Base-by-base conservation (phyloP, 306 rosid species). In the Lotus japonicus region DNA sequence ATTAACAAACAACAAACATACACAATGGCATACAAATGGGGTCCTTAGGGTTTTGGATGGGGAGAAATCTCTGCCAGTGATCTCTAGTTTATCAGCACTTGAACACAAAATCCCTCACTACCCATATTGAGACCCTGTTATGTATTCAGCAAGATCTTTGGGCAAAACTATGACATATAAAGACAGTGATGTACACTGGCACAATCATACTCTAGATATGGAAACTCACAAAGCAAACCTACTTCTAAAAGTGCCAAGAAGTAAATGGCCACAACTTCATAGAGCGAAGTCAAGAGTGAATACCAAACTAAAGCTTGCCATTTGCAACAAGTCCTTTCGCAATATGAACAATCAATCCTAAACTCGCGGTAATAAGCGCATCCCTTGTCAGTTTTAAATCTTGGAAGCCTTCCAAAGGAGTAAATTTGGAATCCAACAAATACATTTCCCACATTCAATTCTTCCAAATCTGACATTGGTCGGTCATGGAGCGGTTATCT, bases 401-500 rank as follows among this genome's bases (percentile, higher is more conserved):
- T 58, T 44, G 11, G 66, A 53, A 58, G 76, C 75, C 64, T 35
- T 39, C 23, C 53, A 55, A 45, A 61, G 73, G 66, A 77, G 16
- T 10, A 72, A 43, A 72, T 39, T 56, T 66, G 64, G 46, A 73
- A 71, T 58, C 44, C 66, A 66, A 54, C 71, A 75, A 19, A 61
- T 38, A 11, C 33, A 2, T 46, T 50, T 70, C 33, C 43, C 71
- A 74, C 64, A 58, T 56, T 72, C 13, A 67, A 23, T 73, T 50
- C 58, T 72, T 56, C 72, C 14, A 28, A 12, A 9, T 45, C 11
- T 44, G 28, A 64, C 74, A 60, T 44, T 57, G 66, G 55, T 70
- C 49, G 26, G 7, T 87, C 83, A 94, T 52, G 82, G 87, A 11
- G 92, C 84, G 64, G 83, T 79, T 69, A 88, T 68, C 78, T 35